Base-by-base conservation (phyloP, 1,284 basidiomycete genomes). In the Puccinia horiana region DNA sequence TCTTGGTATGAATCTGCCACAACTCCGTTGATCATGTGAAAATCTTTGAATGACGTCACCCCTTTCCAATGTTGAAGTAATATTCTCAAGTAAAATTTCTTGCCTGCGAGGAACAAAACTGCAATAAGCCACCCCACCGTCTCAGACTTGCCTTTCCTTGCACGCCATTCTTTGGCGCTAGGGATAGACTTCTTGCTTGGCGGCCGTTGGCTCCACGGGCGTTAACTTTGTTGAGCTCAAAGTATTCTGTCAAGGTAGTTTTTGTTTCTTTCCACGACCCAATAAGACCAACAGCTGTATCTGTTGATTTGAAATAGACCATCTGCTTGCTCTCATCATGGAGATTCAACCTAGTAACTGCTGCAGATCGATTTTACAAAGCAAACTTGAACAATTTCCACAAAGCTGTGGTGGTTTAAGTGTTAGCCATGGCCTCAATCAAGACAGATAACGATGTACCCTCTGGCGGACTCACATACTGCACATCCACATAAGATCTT, bases 391-490 rank as follows among this genome's bases (percentile, higher is more conserved):
- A 61, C 3, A 76, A 14, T 12, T 37, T 2, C 74, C 74, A 76
- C 5, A 54, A 37, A 29, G 52, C 74, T 76, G 14, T 11, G 9
- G 2, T 26, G 42, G 14, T n/a, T n/a, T 23, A 69, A 4, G n/a
- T n/a, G n/a, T n/a, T n/a, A n/a, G n/a, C n/a, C n/a, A n/a, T n/a
- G n/a, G n/a, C 58, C 18, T 9, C 11, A 61, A 16, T 26, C 12
- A 61, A 29, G 9, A 61, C 9, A 26, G 18, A 61, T 61, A 26
- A 29, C 18, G 58, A 32, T 26, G 11, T 26, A 67, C 63, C 76
- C 69, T 78, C 76, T 20, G 63, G 35, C 16, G 76, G 61, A 9
- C 61, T n/a, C 2, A 78, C 35, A 32, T 69, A 78, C 14, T 44
- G 12, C 9, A 42, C 76, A 35, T 78, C 32, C 3, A 78, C 42